Evolutionary conservation across 371 early-diverging fungal genomes (phyloP).

Genomic region (Sporodiniella umbellata): DNA sequence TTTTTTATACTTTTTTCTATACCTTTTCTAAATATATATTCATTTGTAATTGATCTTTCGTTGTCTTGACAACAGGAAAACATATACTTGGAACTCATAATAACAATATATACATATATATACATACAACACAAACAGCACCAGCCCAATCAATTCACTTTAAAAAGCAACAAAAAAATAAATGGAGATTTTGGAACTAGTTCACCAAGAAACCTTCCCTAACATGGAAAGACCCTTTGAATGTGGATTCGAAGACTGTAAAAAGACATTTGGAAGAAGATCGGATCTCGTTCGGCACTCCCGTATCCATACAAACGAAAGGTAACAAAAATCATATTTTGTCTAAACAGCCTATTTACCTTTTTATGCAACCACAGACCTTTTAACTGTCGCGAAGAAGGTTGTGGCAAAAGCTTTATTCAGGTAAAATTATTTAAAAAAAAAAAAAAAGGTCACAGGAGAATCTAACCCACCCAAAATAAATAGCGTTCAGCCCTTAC

Average conservation of each 20-base stretch:
- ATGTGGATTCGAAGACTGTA: constrained; percentile 62
- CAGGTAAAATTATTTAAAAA: constrained; percentile 38
- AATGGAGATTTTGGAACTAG: constrained; percentile 69
- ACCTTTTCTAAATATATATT: too few species aligned
- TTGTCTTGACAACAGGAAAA: constrained; percentile 18
- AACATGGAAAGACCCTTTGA: constrained; percentile 49
- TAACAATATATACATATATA: constrained; percentile 1
- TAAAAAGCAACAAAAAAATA: not conserved
- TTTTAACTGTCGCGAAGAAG: constrained; percentile 59
- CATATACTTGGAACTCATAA: not conserved
- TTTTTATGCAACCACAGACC: too few species aligned
- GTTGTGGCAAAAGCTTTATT: constrained; percentile 77
- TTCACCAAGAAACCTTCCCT: constrained; percentile 48
- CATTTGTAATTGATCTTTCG: not conserved
- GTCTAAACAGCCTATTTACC: too few species aligned
- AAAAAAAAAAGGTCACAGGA: constrained; percentile 1
- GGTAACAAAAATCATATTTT: too few species aligned
- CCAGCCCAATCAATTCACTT: not conserved
- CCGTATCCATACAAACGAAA: constrained; percentile 78
- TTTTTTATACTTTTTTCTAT: constrained; percentile 1
- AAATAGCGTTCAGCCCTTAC: constrained; percentile 70
- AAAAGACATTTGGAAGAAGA: constrained; percentile 65
- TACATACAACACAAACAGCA: not conserved
- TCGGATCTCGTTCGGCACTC: constrained; percentile 78
- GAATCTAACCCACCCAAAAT: too few species aligned